phyloP scores from a whole-genome alignment of 2,329 filamentous ascomycete genomes.

The Exophiala sp. region DNA sequence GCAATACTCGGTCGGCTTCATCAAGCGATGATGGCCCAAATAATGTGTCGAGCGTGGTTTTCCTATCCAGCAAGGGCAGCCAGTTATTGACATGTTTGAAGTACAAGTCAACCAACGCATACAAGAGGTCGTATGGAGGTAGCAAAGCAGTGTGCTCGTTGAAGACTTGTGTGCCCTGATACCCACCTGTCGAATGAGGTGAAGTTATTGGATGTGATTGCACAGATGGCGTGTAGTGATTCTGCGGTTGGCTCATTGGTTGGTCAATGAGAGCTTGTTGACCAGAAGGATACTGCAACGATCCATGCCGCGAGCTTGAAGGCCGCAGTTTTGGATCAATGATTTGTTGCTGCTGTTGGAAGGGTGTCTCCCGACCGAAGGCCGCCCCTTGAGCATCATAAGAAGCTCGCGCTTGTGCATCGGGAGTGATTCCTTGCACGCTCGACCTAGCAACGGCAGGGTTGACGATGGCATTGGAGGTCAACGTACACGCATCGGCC shows the following conservation, averaged over 20 bases:
- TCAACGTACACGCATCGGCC: constrained; percentile 20
- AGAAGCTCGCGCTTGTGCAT: constrained; percentile 3
- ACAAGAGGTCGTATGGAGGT: constrained; percentile 70
- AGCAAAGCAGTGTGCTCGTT: constrained; percentile 44
- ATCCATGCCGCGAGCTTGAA: constrained; percentile 20
- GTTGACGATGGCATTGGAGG: not conserved
- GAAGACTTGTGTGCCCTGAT: constrained; percentile 19
- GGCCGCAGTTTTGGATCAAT: constrained; percentile 23
- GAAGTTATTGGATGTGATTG: constrained; percentile 26
- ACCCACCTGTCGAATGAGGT: constrained; percentile 23
- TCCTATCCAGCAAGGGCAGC: constrained; percentile 86
- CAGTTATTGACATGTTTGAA: constrained; percentile 78
- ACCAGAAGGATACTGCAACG: constrained; percentile 17
- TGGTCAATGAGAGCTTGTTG: constrained; percentile 11
- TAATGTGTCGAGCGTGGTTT: constrained; percentile 74
- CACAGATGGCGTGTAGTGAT: constrained; percentile 25
- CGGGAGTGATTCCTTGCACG: constrained; percentile 7
- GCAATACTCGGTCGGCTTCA: constrained; percentile 74
- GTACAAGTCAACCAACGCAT: constrained; percentile 69
- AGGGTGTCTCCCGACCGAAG: constrained; percentile 6
- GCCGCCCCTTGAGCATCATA: constrained; percentile 13
- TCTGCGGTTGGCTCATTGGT: constrained; percentile 14
- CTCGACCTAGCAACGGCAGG: not conserved
- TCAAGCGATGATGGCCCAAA: constrained; percentile 69
- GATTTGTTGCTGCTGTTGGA: constrained; percentile 14